Base-by-base conservation (phyloP, 371 early-diverging fungal genomes). In the Actinomortierella ambigua region DNA sequence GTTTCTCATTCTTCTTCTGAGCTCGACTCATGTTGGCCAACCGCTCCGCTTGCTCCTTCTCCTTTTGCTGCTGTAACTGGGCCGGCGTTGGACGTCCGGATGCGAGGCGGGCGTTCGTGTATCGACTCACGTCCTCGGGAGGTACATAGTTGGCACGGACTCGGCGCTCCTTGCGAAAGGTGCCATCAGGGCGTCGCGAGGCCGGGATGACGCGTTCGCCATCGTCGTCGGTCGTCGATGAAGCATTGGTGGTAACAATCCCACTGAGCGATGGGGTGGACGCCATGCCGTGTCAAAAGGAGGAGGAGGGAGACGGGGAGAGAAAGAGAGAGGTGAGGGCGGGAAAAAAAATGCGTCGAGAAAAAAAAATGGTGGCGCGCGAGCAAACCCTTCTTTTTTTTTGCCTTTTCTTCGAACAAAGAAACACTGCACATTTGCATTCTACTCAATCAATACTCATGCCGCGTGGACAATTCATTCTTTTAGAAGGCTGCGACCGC, bases 401-500 rank as follows among this genome's bases (percentile, higher is more conserved):
- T 11, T 34, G 34, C 11, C 11, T 34, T 34, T 11, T 34, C 7
- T 34, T 34, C 7, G 34, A 4, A 34, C 42, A 58, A 24, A 39
- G 51, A 50, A 7, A 29, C 51, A 50, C 15, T 24, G 51, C 2
- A 4, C 24, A 3, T 20, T 29, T 40, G 55, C 40, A 9, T 20
- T 55, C 55, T 40, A 15, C 40, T 40, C 5, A 4, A 3, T 57
- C 18, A 22, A 24, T 50, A 34, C 15, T 24, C 47, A 77, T 79
- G 76, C 71, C 63, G 56, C 84, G 99, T 29, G 99, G 99, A 40
- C 86, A 92, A 20, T 90, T 99, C 60, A 93, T 99, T 59, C 93
- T 95, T n/a, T 75, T 98, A 34, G 99, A 99, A 81, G 99, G 99
- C 46, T 89, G 95, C 57, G 99, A 99, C 82, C 86, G 97, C 49